Evolutionary conservation across 179 eudicot species (phyloP).

Genomic region (Camellia oleifera): DNA sequence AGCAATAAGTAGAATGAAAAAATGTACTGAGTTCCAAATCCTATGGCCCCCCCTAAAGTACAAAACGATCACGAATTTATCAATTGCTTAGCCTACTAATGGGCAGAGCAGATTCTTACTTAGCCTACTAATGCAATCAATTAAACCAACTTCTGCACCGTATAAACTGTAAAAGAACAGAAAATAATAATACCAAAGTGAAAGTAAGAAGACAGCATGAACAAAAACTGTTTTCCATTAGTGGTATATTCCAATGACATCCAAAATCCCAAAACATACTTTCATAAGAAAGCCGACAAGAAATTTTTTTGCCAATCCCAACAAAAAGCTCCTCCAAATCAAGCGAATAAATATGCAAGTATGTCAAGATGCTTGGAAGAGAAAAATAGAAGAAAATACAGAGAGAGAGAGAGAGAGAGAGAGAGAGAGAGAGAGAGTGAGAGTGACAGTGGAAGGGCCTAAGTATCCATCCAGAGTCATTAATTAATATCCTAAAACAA

Average conservation of each 20-base stretch:
- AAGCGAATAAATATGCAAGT: neutral
- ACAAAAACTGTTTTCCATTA: neutral
- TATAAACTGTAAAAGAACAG: too few species aligned
- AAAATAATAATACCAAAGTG: neutral
- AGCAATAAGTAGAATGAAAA: too few species aligned
- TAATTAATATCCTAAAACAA: constrained; percentile 32
- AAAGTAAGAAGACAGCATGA: neutral
- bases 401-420: neutral
- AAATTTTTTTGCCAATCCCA: neutral
- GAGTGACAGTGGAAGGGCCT: neutral
- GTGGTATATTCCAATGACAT: neutral
- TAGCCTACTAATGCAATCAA: neutral
- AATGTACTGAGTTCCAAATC: too few species aligned
- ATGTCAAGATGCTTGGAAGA: neutral
- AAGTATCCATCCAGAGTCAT: constrained; percentile 19
- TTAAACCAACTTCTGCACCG: neutral
- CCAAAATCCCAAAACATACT: neutral
- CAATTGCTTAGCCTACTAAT: too few species aligned
- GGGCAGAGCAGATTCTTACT: too few species aligned
- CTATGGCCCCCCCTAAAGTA: too few species aligned
- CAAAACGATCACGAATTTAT: too few species aligned
- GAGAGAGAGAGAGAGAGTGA: neutral
- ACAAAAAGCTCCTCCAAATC: neutral
- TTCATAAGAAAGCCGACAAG: neutral
- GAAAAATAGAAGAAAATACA: neutral